These are phyloP conservation scores for Wallacemonas collosoma DNA, from an alignment of 208 protist genomes.

Conservation along the genomic window DNA sequence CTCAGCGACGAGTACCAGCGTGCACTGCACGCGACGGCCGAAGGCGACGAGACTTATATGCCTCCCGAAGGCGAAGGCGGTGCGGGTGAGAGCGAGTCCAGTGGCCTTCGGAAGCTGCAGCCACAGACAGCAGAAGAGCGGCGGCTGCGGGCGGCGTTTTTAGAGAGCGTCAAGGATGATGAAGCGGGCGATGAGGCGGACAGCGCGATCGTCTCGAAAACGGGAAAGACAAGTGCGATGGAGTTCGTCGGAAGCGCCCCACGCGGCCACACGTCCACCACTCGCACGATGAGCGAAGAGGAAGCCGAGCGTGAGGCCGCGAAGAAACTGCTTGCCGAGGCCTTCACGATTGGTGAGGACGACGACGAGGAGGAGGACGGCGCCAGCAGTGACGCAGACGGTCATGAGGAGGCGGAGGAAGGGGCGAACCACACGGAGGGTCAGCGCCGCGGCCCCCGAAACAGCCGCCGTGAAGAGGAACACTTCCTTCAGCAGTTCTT, in stretches of 20 bases:
- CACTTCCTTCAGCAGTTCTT: constrained; percentile 65
- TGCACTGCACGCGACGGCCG: constrained; percentile 42
- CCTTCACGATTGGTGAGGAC: constrained; percentile 19
- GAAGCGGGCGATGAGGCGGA: constrained; percentile 14
- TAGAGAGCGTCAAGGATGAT: constrained; percentile 45
- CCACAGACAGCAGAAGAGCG: constrained; percentile 72
- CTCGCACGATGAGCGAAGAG: neutral
- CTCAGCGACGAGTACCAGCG: constrained; percentile 85
- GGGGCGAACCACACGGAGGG: neutral
- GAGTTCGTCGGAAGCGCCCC: neutral
- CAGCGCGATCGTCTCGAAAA: constrained; percentile 14
- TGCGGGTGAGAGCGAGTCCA: constrained; percentile 25
- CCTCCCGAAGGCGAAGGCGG: constrained; percentile 24
- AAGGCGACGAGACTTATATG: constrained; percentile 22
- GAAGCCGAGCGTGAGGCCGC: constrained; percentile 6
- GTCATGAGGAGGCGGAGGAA: neutral
- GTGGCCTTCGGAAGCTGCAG: constrained; percentile 45
- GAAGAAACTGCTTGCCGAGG: constrained; percentile 25
- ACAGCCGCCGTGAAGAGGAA: constrained; percentile 34
- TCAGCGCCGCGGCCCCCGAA: neutral
- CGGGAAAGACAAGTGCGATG: neutral
- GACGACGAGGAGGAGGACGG: constrained; percentile 21
- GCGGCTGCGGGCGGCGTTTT: constrained; percentile 67
- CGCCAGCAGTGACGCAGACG: neutral
- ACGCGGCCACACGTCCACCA: neutral